Conservation (phyloP, 2,329 filamentous ascomycete species). For the Fusarium albosuccineum region DNA sequence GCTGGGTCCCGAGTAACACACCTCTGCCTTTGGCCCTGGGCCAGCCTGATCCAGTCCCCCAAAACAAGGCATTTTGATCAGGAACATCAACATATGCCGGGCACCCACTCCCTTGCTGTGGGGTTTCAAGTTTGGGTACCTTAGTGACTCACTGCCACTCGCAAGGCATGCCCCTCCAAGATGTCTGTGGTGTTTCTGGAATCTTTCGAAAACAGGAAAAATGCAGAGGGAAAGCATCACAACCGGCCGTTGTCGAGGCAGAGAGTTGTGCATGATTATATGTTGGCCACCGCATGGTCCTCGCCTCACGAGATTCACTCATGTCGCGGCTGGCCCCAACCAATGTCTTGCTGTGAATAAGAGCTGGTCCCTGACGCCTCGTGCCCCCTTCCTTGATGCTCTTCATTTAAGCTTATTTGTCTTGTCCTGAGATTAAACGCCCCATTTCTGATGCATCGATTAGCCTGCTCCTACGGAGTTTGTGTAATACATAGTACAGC, state of each 20-base stretch:
- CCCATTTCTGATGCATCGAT: not conserved
- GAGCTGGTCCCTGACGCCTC: not conserved
- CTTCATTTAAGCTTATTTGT: not conserved
- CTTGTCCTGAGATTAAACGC: not conserved
- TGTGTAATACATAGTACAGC: not conserved
- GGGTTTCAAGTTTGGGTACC: slow-evolving; percentile 2
- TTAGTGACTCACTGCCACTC: not conserved
- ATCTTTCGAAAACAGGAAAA: not conserved
- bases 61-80: not conserved
- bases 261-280: not conserved
- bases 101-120: not conserved
- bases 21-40: no score
- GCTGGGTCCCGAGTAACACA: no score
- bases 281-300: not conserved
- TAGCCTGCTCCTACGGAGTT: not conserved
- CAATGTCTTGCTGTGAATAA: no score
- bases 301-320: not conserved
- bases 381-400: not conserved
- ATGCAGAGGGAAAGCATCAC: not conserved
- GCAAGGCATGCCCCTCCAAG: not conserved
- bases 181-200: not conserved
- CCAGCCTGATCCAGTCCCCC: not conserved
- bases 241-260: not conserved
- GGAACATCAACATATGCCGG: not conserved
- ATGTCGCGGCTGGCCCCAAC: not conserved